phyloP scores from a whole-genome alignment of 202 grass and related monocot species.

The Eragrostis tef region DNA sequence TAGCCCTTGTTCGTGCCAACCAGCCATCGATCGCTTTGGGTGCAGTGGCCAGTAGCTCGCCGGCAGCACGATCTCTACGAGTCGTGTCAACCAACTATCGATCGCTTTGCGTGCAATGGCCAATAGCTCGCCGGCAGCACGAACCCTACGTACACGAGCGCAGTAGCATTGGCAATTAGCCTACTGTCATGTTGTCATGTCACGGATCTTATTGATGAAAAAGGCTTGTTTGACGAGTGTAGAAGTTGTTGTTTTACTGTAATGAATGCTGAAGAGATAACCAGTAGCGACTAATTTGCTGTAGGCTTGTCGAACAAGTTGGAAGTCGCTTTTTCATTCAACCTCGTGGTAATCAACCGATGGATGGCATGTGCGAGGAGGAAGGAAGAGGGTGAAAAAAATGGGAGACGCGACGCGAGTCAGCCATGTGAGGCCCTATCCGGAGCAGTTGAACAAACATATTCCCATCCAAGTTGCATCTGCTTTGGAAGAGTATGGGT shows the following conservation, averaged over 20 bases:
- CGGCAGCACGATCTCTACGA: no score
- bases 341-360: no score
- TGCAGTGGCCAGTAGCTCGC: neutral
- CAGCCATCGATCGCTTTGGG: neutral
- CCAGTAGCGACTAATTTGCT: no score
- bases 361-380: neutral
- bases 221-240: no score
- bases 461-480: neutral
- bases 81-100: neutral
- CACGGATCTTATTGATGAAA: neutral
- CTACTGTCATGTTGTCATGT: neutral
- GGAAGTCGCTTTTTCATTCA: neutral
- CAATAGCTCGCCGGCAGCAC: no score
- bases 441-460: conserved; percentile 22
- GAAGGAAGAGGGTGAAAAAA: neutral
- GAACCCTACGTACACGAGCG: neutral
- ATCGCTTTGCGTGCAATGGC: neutral
- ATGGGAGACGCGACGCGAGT: neutral
- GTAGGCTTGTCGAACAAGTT: no score
- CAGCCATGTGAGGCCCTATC: conserved; percentile 43
- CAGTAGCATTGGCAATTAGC: neutral
- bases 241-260: no score
- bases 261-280: no score
- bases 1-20: neutral
- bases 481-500: conserved; percentile 24